Conservation (phyloP, 2,329 filamentous ascomycete genomes). For the Colletotrichum siamense region DNA sequence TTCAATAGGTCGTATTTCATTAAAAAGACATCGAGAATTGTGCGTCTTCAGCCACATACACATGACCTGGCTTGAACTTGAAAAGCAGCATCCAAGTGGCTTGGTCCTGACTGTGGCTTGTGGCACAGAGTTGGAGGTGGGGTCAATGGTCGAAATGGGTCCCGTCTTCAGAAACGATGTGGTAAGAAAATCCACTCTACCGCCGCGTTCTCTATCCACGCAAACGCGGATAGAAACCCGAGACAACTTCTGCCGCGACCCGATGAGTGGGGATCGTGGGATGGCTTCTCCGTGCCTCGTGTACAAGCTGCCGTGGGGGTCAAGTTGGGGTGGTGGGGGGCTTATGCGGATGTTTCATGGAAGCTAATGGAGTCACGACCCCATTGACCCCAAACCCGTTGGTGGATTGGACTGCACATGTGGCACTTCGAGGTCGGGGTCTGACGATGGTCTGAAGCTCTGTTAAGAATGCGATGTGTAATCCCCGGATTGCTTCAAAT, state of each 20-base stretch:
- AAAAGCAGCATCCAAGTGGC: not conserved
- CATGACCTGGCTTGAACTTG: not conserved
- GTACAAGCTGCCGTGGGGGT: not conserved
- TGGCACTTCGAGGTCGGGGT: not conserved
- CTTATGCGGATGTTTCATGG: not conserved
- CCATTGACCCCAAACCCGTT: not conserved
- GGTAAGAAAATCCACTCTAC: not conserved
- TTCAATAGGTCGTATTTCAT: not conserved
- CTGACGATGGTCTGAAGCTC: not conserved
- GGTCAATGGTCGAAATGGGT: not conserved
- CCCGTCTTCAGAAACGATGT: not conserved
- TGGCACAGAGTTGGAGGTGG: not conserved
- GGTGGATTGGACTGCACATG: not conserved
- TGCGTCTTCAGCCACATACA: not conserved
- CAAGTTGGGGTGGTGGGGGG: not conserved
- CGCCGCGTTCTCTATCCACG: not conserved
- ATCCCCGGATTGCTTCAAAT: not conserved
- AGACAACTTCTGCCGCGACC: not conserved
- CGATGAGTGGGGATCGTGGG: not conserved
- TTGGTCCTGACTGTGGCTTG: not conserved
- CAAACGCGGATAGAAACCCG: not conserved
- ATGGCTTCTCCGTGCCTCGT: not conserved
- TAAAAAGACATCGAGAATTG: not conserved
- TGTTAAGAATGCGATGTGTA: constrained; percentile 7
- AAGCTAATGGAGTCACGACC: not conserved